phyloP scores from a whole-genome alignment of 805 yeast species.

The Candida ovalis region DNA sequence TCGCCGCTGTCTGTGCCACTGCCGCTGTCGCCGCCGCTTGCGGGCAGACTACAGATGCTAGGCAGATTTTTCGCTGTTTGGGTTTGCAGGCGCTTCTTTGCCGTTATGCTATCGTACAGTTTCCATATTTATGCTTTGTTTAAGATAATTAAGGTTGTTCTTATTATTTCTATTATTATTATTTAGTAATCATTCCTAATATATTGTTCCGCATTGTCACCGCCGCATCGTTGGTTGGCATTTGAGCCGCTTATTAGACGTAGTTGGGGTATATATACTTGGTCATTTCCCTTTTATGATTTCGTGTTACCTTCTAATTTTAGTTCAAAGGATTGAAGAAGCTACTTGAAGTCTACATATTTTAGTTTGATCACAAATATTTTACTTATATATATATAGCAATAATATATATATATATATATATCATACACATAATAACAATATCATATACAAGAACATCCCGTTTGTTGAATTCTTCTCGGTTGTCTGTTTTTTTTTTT shows the following conservation, averaged over 20 bases:
- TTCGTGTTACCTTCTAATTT: neutral
- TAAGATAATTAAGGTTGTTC: neutral
- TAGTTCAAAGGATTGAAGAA: no score
- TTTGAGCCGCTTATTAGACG: neutral
- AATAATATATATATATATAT: no score
- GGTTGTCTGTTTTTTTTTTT: no score
- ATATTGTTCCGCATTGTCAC: no score
- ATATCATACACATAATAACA: no score
- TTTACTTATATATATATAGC: no score
- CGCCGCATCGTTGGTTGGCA: neutral
- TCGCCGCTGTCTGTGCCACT: neutral
- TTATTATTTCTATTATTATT: no score
- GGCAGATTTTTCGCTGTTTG: neutral
- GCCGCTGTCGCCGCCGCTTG: neutral
- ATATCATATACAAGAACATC: no score
- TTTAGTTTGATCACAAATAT: no score
- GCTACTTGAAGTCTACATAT: no score
- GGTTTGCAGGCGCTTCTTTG: neutral
- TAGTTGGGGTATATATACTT: neutral
- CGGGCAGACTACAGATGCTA: neutral
- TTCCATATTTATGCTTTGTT: neutral
- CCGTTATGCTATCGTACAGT: neutral
- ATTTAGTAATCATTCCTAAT: no score
- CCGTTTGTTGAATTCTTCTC: no score
- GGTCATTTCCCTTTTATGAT: neutral